Evolutionary conservation across 2,329 filamentous ascomycete species (phyloP).

Genomic region (Monosporascus sp.): DNA sequence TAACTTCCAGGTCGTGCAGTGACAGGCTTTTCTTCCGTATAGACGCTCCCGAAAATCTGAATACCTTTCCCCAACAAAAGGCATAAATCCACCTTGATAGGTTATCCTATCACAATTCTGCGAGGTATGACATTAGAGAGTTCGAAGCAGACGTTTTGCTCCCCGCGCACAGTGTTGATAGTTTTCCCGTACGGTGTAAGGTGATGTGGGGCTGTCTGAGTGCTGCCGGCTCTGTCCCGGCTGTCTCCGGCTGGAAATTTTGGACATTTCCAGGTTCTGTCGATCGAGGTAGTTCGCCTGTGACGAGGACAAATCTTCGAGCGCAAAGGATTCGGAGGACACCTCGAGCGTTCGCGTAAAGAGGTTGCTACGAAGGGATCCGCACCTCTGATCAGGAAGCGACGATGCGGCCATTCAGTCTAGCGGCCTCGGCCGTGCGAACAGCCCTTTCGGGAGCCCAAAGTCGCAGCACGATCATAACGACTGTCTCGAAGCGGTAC

Average conservation of each 20-base stretch:
- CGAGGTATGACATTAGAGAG: no score
- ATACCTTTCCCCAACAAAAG: no score
- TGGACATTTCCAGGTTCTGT: no score
- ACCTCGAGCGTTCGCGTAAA: not conserved
- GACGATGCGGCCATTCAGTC: conserved; percentile 11
- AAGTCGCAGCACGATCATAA: not conserved
- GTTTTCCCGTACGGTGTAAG: no score
- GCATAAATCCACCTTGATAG: not conserved
- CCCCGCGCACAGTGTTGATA: no score
- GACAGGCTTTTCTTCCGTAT: not conserved
- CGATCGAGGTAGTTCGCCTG: no score
- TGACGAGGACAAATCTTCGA: not conserved
- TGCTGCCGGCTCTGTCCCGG: no score
- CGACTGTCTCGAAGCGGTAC: conserved; percentile 9
- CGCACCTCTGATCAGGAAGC: not conserved
- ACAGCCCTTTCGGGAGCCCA: conserved; percentile 11
- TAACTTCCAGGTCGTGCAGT: not conserved
- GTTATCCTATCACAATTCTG: not conserved
- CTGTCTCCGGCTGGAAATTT: no score
- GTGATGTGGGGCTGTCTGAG: no score
- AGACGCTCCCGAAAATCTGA: not conserved
- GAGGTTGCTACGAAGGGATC: not conserved
- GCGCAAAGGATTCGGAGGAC: no score
- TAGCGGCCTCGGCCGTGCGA: conserved; percentile 3
- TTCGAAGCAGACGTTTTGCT: no score